A percentile compares a stretch with the other conserved stretches of the same genome.
Conservation (phyloP, 2,329 filamentous ascomycete species). For the Nemania sp. region DNA sequence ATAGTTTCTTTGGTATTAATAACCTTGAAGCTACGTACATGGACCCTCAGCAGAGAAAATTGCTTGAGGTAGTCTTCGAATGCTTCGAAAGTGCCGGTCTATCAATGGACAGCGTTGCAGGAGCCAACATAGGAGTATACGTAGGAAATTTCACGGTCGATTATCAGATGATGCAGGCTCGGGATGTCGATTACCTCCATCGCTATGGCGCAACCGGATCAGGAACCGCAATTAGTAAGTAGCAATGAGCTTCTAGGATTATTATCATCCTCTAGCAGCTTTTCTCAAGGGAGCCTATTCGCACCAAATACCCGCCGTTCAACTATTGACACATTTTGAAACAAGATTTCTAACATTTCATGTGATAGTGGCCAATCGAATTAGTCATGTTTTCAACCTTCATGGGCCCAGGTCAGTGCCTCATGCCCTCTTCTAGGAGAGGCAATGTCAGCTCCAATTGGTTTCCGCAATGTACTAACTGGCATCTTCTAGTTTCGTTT, state of each 20-base stretch:
- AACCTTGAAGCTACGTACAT: no score
- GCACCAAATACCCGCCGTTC: no score
- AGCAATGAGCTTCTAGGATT: no score
- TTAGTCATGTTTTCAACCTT: constrained; percentile 50
- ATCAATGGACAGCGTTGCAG: constrained; percentile 16
- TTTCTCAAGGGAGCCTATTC: no score
- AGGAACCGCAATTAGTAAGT: constrained; percentile 31
- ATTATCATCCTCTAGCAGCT: no score
- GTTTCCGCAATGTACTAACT: not conserved
- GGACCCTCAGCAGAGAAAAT: no score
- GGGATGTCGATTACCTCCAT: constrained; percentile 42
- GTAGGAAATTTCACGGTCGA: constrained; percentile 48
- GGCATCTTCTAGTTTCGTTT: constrained; percentile 41
- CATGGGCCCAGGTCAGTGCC: constrained; percentile 51
- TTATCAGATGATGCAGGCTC: constrained; percentile 31
- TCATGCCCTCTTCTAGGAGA: not conserved
- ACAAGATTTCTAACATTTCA: no score
- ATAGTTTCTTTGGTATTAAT: no score
- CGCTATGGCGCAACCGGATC: constrained; percentile 48
- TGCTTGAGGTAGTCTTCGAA: no score
- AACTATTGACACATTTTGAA: no score
- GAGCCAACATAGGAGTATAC: constrained; percentile 27
- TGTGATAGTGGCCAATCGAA: constrained; percentile 38
- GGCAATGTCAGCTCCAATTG: no score
- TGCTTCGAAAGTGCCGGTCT: constrained; percentile 39